Conservation (phyloP, 495 filamentous ascomycete species). For the Aspergillus coremiiformis region DNA sequence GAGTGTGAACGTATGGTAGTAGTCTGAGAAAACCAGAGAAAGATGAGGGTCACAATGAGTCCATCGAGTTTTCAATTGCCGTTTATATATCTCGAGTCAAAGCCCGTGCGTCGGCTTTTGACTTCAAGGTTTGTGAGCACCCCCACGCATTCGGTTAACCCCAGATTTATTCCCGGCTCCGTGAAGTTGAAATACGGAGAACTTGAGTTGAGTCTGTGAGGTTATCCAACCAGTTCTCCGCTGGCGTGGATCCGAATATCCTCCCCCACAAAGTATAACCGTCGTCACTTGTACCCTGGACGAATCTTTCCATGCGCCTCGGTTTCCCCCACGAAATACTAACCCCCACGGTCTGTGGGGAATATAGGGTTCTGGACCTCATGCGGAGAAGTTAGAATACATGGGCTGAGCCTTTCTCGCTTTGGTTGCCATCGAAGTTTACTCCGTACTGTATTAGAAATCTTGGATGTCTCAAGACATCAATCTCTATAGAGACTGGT, state of each 20-base stretch:
- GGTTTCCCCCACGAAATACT: neutral
- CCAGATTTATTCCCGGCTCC: neutral
- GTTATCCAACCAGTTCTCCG: neutral
- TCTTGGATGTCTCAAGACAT: too few relatives aligned
- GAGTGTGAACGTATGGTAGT: too few relatives aligned
- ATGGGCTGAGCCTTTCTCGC: too few relatives aligned
- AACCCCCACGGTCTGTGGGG: neutral
- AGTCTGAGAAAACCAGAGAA: neutral
- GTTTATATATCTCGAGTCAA: neutral
- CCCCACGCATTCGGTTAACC: neutral
- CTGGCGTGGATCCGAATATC: neutral
- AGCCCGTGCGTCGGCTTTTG: too few relatives aligned
- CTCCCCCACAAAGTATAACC: neutral
- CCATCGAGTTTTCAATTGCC: neutral
- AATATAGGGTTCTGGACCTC: neutral
- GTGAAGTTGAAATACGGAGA: neutral
- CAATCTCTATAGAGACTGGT: too few relatives aligned
- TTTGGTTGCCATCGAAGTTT: too few relatives aligned
- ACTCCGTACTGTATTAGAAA: too few relatives aligned
- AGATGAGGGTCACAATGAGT: too few relatives aligned
- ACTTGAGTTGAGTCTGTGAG: too few relatives aligned
- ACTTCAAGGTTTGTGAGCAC: too few relatives aligned
- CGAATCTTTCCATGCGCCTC: neutral
- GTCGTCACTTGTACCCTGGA: neutral
- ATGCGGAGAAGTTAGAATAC: too few relatives aligned